These are phyloP conservation scores for Lactarius tabidus DNA, from an alignment of 768 basidiomycete species.

Conservation along the genomic window DNA sequence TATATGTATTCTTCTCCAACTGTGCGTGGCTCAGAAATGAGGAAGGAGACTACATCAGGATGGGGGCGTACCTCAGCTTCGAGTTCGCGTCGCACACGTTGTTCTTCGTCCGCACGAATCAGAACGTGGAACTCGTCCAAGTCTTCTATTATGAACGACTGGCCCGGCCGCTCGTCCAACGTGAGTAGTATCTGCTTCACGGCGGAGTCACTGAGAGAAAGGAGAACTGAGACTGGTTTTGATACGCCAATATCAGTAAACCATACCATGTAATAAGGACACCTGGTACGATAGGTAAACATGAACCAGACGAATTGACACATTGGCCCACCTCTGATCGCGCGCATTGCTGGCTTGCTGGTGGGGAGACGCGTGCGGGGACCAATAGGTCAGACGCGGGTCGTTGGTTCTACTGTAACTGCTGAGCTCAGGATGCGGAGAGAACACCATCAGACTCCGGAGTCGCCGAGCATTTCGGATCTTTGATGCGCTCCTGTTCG, in stretches of 20 bases:
- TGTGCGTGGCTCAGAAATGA: slow-evolving; percentile 30
- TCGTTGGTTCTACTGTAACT: neutral
- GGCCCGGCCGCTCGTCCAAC: slow-evolving; percentile 64
- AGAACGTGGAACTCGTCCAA: slow-evolving; percentile 80
- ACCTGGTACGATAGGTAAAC: slow-evolving; percentile 39
- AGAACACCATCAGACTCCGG: slow-evolving; percentile 9
- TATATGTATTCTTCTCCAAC: slow-evolving; percentile 87
- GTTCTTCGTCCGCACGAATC: slow-evolving; percentile 80
- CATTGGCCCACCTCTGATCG: slow-evolving; percentile 11
- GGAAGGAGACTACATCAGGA: neutral
- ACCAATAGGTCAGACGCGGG: neutral
- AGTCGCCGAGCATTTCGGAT: slow-evolving; percentile 13
- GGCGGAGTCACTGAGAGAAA: slow-evolving; percentile 63
- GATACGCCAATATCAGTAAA: neutral
- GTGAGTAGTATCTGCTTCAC: slow-evolving; percentile 83
- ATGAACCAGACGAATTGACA: neutral
- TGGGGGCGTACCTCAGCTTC: slow-evolving; percentile 61
- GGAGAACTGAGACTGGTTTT: neutral
- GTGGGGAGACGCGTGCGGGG: neutral
- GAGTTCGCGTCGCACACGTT: slow-evolving; percentile 63
- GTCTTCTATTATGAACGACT: slow-evolving; percentile 82
- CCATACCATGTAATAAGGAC: slow-evolving; percentile 64
- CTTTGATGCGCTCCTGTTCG: slow-evolving; percentile 8
- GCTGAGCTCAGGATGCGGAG: neutral
- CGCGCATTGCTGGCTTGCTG: slow-evolving; percentile 11